Evolutionary conservation across 192 early-diverging fungal species (phyloP), one percentile per base, ranked within the genome.

Genomic region (Coemansia sp.): DNA sequence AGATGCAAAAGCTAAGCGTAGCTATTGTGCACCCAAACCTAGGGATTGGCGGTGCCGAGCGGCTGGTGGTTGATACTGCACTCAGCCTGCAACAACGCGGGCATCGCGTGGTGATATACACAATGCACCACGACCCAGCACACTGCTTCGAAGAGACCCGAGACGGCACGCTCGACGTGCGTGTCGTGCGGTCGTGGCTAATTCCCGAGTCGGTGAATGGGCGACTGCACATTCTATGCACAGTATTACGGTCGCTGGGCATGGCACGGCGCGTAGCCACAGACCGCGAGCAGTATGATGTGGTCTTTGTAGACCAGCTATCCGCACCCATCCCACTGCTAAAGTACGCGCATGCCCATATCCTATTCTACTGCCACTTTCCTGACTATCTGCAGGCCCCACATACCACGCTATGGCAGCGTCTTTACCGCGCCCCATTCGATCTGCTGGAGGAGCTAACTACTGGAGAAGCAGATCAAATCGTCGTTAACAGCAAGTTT

Each of bases 341-440:
- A 38, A 78, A 75, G 31, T 81, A 84, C 59, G 63, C 85, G 35
- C 80, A 84, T 20, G 78, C 85, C 15, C 72, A 89, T 72, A 84
- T 95, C 10, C 72, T 98, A 38, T 98, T 98, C 72, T 98, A 98
- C 67, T 94, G 95, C 65, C 95, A 98, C 54, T 95, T 93, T 59
- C 95, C 95, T 0, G 95, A 98, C 63, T 89, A 92, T 55, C 76
- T 94, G 41, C 67, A 90, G 23, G 85, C 94, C 13, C 63, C 61
- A 45, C 82, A 89, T 4, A 80, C 83, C 23, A 79, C 84, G 3
- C 7, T 79, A 11, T 43, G 86, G 11, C 89, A 88, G 63, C 65
- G 61, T 14, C 13, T 90, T 3, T 98, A 98, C 53, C 85, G 95
- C 5, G 23, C 82, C 5, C 91, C 90, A 5, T 79, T 98, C 40